phyloP scores from a whole-genome alignment of 75 land plant species.

The Pseudotsuga menziesii region DNA sequence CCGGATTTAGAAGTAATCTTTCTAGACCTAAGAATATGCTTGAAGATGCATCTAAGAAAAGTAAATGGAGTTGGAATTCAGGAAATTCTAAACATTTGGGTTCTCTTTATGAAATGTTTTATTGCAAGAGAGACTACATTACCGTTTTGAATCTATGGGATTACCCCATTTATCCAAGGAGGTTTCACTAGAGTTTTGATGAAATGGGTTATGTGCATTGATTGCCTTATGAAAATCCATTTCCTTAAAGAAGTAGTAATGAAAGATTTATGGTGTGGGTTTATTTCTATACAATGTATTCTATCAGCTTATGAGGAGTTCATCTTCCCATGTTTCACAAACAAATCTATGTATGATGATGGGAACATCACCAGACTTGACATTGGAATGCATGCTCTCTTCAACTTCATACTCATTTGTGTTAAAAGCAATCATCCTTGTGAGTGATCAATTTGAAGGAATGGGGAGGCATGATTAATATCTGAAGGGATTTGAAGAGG shows the following conservation, averaged over 20 bases:
- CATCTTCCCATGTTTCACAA: background rate
- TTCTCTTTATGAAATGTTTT: background rate
- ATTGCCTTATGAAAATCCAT: background rate
- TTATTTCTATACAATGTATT: background rate
- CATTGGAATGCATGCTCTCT: constrained; percentile 2
- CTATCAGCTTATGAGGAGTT: background rate
- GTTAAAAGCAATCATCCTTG: background rate
- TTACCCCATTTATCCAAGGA: background rate
- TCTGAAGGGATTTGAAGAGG: constrained; percentile 52
- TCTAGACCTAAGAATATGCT: too few species aligned
- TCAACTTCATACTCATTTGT: background rate
- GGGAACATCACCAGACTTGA: constrained; percentile 9
- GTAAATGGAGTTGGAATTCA: too few species aligned
- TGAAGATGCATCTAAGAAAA: too few species aligned
- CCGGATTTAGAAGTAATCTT: too few species aligned
- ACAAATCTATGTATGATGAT: background rate
- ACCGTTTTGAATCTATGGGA: background rate
- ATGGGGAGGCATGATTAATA: constrained; percentile 25
- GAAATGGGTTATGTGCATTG: background rate
- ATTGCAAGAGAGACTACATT: background rate
- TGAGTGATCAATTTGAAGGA: constrained; percentile 12
- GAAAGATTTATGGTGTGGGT: background rate
- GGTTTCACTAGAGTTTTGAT: background rate
- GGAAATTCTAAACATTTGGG: too few species aligned
- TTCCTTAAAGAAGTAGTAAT: background rate